Conservation (phyloP, 2,329 filamentous ascomycete genomes). For the Parasarocladium wereldwijsianum region DNA sequence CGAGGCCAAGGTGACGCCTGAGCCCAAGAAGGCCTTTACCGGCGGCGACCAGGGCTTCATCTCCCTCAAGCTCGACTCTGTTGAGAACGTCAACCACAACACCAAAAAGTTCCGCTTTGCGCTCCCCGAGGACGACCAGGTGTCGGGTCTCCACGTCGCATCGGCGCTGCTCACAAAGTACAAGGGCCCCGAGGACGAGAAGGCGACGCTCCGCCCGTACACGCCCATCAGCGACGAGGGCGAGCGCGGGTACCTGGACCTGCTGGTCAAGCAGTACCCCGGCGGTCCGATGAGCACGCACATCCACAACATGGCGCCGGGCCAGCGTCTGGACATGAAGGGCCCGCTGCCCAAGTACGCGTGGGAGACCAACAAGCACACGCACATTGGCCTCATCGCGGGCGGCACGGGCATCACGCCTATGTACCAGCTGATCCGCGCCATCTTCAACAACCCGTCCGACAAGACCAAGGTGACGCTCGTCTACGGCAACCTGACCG, state of each 20-base stretch:
- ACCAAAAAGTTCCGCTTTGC: conserved; percentile 86
- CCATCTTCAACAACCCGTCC: conserved; percentile 89
- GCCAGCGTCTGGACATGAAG: conserved; percentile 81
- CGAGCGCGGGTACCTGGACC: conserved; percentile 65
- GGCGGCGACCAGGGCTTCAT: conserved; percentile 87
- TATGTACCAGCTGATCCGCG: conserved; percentile 87
- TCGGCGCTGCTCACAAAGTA: conserved; percentile 89
- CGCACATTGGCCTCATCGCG: conserved; percentile 76
- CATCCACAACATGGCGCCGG: conserved; percentile 67
- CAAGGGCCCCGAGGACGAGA: conserved; percentile 68
- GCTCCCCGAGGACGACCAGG: conserved; percentile 68
- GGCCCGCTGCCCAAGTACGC: conserved; percentile 89
- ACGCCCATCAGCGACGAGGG: conserved; percentile 82
- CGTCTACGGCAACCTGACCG: conserved; percentile 76
- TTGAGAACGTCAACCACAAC: conserved; percentile 80
- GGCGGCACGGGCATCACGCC: conserved; percentile 94
- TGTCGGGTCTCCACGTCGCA: conserved; percentile 68
- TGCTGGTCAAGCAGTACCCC: conserved; percentile 85
- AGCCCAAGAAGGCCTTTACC: conserved; percentile 43
- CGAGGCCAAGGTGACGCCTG: conserved; percentile 24
- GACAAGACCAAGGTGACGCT: conserved; percentile 98
- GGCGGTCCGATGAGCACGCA: conserved; percentile 84
- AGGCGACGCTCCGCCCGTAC: conserved; percentile 82
- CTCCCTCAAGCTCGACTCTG: conserved; percentile 61
- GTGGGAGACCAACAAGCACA: conserved; percentile 84